These are phyloP conservation scores for Penicillium steckii DNA, from an alignment of 495 filamentous ascomycete genomes.

Conservation along the genomic window DNA sequence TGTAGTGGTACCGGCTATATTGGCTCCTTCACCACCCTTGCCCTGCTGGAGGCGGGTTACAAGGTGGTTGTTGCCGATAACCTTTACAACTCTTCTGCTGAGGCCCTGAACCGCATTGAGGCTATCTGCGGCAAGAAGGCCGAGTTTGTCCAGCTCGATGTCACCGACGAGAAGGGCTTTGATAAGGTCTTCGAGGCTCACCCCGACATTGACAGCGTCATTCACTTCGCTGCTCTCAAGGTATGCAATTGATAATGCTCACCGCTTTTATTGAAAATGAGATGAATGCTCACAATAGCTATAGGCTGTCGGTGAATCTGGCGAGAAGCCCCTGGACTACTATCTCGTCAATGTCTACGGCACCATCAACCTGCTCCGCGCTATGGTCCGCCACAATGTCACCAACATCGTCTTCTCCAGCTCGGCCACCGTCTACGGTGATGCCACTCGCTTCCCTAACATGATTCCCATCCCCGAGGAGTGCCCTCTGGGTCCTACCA, in stretches of 20 bases:
- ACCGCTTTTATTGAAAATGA: neutral
- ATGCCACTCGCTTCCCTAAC: constrained; percentile 91
- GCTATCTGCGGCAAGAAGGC: constrained; percentile 88
- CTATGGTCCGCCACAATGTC: constrained; percentile 87
- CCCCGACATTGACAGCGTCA: constrained; percentile 93
- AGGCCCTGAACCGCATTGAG: constrained; percentile 89
- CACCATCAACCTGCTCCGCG: constrained; percentile 80
- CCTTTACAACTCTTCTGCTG: constrained; percentile 91
- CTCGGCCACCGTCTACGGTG: constrained; percentile 95
- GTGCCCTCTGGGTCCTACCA: constrained; percentile 94
- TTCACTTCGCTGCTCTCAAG: constrained; percentile 98
- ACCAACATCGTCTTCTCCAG: constrained; percentile 97
- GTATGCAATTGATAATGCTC: too few relatives aligned
- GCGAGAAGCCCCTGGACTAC: constrained; percentile 95
- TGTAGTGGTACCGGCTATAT: constrained; percentile 97
- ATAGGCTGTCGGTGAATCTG: constrained; percentile 89
- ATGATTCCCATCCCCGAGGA: constrained; percentile 99
- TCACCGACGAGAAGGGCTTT: constrained; percentile 79
- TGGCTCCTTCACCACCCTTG: constrained; percentile 92
- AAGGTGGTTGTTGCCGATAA: constrained; percentile 95
- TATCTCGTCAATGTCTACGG: constrained; percentile 96
- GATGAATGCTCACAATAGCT: neutral
- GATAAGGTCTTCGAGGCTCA: constrained; percentile 87
- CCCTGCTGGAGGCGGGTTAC: constrained; percentile 90
- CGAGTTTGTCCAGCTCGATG: constrained; percentile 79